phyloP scores from a whole-genome alignment of 495 filamentous ascomycete genomes.

The Penicillium soppii region DNA sequence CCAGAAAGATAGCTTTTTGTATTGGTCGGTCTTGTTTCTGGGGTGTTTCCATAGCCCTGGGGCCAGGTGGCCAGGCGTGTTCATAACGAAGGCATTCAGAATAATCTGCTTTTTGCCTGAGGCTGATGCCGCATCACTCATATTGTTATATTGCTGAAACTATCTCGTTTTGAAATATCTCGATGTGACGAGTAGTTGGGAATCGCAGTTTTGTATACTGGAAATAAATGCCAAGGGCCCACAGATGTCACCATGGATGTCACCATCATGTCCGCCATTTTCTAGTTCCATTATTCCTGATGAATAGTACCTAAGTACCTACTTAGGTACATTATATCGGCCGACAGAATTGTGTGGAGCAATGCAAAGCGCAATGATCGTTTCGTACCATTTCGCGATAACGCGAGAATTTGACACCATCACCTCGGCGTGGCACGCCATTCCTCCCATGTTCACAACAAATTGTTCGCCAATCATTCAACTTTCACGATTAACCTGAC shows the following conservation, averaged over 20 bases:
- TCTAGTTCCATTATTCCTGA: too few species aligned
- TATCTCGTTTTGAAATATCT: not conserved
- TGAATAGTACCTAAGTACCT: too few species aligned
- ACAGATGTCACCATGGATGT: not conserved
- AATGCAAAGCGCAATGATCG: not conserved
- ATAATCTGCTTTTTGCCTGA: conserved; percentile 51
- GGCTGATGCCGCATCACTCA: conserved; percentile 1
- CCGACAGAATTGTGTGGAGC: not conserved
- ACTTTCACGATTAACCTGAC: not conserved
- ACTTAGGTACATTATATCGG: not conserved
- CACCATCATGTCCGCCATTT: not conserved
- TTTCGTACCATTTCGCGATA: not conserved
- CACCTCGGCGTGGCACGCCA: conserved; percentile 16
- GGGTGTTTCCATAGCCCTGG: conserved; percentile 58
- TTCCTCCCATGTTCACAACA: conserved; percentile 11
- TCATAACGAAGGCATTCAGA: conserved; percentile 59
- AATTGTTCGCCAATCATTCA: not conserved
- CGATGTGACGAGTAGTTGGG: too few species aligned
- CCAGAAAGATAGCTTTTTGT: conserved; percentile 56
- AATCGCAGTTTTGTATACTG: too few species aligned
- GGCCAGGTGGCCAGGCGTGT: conserved; percentile 53
- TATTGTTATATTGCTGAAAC: not conserved
- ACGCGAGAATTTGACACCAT: conserved; percentile 3
- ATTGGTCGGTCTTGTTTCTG: conserved; percentile 50
- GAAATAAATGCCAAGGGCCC: not conserved